Conservation (phyloP, 495 filamentous ascomycete species). For the Neurospora sp. region DNA sequence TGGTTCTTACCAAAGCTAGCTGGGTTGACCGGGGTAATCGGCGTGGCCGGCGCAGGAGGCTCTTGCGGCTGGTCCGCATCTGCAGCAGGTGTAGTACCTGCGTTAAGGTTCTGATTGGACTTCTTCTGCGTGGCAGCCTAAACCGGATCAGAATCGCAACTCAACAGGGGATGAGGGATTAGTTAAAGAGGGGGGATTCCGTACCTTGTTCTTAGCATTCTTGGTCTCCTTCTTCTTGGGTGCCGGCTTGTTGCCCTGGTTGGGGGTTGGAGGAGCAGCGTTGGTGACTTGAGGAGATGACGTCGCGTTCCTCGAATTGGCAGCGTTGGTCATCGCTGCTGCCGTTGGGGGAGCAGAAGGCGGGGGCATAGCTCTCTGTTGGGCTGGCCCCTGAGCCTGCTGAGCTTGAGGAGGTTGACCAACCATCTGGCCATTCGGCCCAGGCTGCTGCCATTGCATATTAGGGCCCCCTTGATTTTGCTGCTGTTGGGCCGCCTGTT, state of each 20-base stretch:
- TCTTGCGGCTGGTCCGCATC: slow-evolving; percentile 61
- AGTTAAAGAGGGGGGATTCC: slow-evolving; percentile 24
- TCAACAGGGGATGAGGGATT: slow-evolving; percentile 20
- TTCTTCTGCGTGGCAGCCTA: slow-evolving; percentile 63
- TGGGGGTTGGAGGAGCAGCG: slow-evolving; percentile 80
- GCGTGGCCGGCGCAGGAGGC: slow-evolving; percentile 72
- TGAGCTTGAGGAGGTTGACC: slow-evolving; percentile 45
- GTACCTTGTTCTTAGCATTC: slow-evolving; percentile 65
- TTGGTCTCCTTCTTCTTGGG: slow-evolving; percentile 81
- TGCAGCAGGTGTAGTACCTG: slow-evolving; percentile 63
- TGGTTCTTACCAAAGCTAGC: slow-evolving; percentile 53
- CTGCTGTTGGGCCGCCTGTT: slow-evolving; percentile 27
- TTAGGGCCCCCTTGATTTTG: slow-evolving; percentile 24
- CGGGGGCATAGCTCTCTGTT: slow-evolving; percentile 72
- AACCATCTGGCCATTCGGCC: slow-evolving; percentile 55
- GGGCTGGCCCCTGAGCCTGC: slow-evolving; percentile 56
- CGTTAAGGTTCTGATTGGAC: slow-evolving; percentile 43
- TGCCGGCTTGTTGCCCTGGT: slow-evolving; percentile 63
- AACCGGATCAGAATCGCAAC: slow-evolving; percentile 19
- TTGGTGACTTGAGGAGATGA: slow-evolving; percentile 67
- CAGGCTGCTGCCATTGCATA: slow-evolving; percentile 45
- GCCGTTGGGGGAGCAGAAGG: slow-evolving; percentile 64
- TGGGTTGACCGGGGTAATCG: slow-evolving; percentile 72
- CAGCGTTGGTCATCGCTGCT: slow-evolving; percentile 34
- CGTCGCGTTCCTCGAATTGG: slow-evolving; percentile 53